Evolutionary conservation across 768 basidiomycete genomes (phyloP), one percentile per base, ranked within the genome.

Genomic region (Pleurotus djamor): DNA sequence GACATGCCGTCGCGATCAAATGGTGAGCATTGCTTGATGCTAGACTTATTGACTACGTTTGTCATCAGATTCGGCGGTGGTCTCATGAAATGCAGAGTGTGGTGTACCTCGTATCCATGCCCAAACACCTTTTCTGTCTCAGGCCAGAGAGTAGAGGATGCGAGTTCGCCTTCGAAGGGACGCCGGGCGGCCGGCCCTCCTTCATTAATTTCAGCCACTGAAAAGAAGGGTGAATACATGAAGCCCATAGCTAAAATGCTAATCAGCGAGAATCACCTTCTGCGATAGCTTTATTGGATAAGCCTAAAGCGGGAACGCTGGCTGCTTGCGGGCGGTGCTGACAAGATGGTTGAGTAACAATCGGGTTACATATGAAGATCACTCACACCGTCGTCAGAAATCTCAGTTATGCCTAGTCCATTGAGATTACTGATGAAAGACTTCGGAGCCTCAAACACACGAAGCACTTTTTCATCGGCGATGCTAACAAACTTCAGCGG

Each of bases 41-140:
- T 9, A 98, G 74, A 0, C 90, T 83, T 49, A 96, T 90, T 6
- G 92, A 89, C 93, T 96, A 60, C 12, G 51, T 17, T 16, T 4
- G 48, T 44, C 48, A 50, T 47, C 34, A 35, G 55, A 63, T 13
- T 43, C 13, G 37, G 43, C n/a, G 28, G 10, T 28, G 57, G 32
- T 52, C 38, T 52, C 38, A 12, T 35, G 48, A 44, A 33, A 62
- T 21, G 33, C 16, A 45, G 32, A 12, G 14, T 33, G 36, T 16
- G n/a, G 49, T 74, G 54, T 60, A 90, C 94, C 83, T 99, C 97
- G 66, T 98, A 98, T 44, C 96, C 95, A 71, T 98, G 97, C 4
- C 96, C 97, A 70, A 97, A 99, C 0, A 99, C 79, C 70, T 99
- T 99, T 66, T 98, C 97, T 1, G 86, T 77, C 74, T 99, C 97